phyloP scores from a whole-genome alignment of 176 grass and related monocot species.

The Phoenix dactylifera region DNA sequence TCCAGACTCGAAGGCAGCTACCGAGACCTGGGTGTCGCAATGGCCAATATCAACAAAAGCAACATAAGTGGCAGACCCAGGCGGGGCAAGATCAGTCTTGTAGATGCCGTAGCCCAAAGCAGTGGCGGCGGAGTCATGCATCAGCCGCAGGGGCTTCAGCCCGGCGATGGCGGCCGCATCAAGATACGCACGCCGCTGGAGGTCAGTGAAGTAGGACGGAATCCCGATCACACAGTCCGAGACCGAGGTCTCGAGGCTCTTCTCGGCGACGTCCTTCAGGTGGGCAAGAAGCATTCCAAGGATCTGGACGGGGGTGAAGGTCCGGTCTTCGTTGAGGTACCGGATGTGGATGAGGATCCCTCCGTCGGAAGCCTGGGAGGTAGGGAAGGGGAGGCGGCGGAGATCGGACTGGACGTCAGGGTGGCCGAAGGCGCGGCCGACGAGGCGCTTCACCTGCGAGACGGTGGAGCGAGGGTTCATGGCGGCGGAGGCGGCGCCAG shows the following conservation, averaged over 20 bases:
- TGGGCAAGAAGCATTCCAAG: slow-evolving; percentile 76
- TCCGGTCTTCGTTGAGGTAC: slow-evolving; percentile 44
- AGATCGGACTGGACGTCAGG: background rate
- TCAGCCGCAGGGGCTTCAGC: slow-evolving; percentile 59
- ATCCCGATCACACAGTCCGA: slow-evolving; percentile 76
- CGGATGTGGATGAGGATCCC: slow-evolving; percentile 19
- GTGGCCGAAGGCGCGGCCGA: background rate
- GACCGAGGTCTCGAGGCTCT: slow-evolving; percentile 43
- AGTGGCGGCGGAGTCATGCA: slow-evolving; percentile 86
- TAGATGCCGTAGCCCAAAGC: slow-evolving; percentile 92
- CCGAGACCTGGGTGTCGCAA: slow-evolving; percentile 72
- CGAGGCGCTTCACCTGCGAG: slow-evolving; percentile 6
- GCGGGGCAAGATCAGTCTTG: slow-evolving; percentile 49
- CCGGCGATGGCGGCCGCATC: slow-evolving; percentile 79
- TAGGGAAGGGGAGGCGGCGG: background rate
- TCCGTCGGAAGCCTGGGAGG: background rate
- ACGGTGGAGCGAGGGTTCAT: slow-evolving; percentile 3
- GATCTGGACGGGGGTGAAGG: slow-evolving; percentile 57
- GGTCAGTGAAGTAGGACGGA: slow-evolving; percentile 86
- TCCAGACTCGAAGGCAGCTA: slow-evolving; percentile 39
- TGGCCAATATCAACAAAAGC: slow-evolving; percentile 82
- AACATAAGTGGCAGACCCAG: slow-evolving; percentile 22
- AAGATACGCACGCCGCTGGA: slow-evolving; percentile 60
- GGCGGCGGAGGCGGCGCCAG: background rate
- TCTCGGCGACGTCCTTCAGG: slow-evolving; percentile 63